Base-by-base conservation (phyloP, 768 basidiomycete species). In the Lanmaoa pseudosensibilis region DNA sequence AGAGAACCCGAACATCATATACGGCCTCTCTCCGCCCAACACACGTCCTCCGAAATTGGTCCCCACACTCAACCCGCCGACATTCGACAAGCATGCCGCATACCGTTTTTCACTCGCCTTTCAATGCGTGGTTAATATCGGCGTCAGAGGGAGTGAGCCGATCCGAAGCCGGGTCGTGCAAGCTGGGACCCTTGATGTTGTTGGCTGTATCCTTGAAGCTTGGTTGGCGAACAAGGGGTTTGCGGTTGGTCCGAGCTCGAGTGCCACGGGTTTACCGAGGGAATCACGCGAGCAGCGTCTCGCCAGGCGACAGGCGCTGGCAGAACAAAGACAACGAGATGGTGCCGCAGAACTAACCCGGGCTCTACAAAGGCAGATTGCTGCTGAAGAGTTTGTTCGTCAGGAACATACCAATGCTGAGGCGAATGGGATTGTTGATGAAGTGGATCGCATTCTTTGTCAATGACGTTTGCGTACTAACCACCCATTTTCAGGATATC, bases 51-150 rank as follows among this genome's bases (percentile, higher is more conserved):
- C 81, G 5, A 83, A 83, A 57, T 77, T 78, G 5, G 60, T 74
- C 0, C 86, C 90, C 0, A 83, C 81, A 1, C 80, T 90, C 39
- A 88, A 88, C 61, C 89, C 89, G 0, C 76, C 78, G 25, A 69
- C 78, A 0, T 92, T 84, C 61, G 92, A 93, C 75, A 90, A 89
- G 57, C 87, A 90, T 64, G 87, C 91, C 30, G 91, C 92, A 0
- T 90, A 91, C 65, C 84, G 92, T 10, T 96, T 97, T 69, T 88
- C 88, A 0, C 83, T 98, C 55, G 96, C 96, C 2, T 95, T 99
- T 68, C 94, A 98, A 68, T 97, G 93, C 66, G 86, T 98, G 44
- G 94, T 95, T 59, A 98, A 99, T 72, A 93, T 98, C 65, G 96
- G 96, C 37, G 95, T 98, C 0, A 78, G 96, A 32, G 96, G 96